Evolutionary conservation across 2,329 filamentous ascomycete genomes (phyloP).

Genomic region (Ambrosiella xylebori): DNA sequence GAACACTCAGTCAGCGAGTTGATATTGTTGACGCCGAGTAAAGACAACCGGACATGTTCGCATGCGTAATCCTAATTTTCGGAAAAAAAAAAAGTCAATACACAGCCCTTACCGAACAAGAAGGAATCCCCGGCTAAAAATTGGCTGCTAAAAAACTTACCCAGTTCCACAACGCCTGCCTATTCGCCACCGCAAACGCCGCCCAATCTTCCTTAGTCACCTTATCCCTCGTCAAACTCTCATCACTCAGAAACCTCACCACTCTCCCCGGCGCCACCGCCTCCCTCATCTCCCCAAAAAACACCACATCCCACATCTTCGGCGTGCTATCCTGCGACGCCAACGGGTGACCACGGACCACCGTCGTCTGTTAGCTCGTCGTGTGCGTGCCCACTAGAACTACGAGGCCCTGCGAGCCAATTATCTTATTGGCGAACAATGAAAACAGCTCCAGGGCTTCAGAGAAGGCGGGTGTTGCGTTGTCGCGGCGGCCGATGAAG

Average conservation of each 20-base stretch:
- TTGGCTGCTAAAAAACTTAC: constrained; percentile 17
- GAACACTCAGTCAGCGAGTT: constrained; percentile 38
- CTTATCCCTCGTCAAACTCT: constrained; percentile 23
- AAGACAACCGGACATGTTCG: constrained; percentile 35
- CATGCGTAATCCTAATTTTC: constrained; percentile 27
- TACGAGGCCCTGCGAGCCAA: constrained; percentile 31
- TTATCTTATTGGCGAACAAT: constrained; percentile 36
- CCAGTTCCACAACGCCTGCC: constrained; percentile 25
- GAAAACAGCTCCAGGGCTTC: constrained; percentile 30
- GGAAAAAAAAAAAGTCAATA: constrained; percentile 13
- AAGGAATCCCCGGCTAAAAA: neutral
- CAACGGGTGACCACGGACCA: constrained; percentile 24
- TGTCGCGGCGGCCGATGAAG: constrained; percentile 34
- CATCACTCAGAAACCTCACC: constrained; percentile 26
- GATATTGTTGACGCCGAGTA: constrained; percentile 39
- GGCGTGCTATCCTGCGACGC: constrained; percentile 35
- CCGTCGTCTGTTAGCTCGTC: constrained; percentile 30
- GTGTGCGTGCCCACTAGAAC: constrained; percentile 39
- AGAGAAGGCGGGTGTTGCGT: constrained; percentile 23
- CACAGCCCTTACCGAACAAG: neutral
- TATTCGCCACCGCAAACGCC: constrained; percentile 20
- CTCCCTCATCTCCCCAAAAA: constrained; percentile 26
- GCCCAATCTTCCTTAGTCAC: constrained; percentile 23
- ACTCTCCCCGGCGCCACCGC: constrained; percentile 19
- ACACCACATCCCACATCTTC: constrained; percentile 35